phyloP scores from a whole-genome alignment of 2,329 filamentous ascomycete species.

The Hypoxylon rubiginosum region DNA sequence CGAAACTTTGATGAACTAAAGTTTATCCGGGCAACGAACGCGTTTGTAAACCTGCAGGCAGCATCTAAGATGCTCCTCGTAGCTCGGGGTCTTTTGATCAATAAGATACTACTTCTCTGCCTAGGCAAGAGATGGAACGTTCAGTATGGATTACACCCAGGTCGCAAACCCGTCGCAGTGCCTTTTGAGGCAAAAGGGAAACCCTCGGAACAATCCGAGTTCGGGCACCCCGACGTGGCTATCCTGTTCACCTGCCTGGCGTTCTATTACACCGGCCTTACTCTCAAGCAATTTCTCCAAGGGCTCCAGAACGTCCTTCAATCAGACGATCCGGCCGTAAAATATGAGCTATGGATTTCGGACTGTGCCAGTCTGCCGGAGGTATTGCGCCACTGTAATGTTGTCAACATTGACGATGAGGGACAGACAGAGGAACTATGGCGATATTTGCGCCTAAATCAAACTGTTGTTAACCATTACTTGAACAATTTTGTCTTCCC shows the following conservation, averaged over 20 bases:
- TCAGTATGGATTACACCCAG: conserved; percentile 69
- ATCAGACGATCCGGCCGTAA: conserved; percentile 66
- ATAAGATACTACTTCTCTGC: conserved; percentile 69
- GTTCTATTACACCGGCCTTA: conserved; percentile 75
- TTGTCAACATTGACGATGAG: conserved; percentile 70
- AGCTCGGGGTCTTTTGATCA: conserved; percentile 72
- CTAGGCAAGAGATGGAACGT: conserved; percentile 77
- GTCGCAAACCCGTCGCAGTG: conserved; percentile 71
- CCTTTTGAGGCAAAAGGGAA: conserved; percentile 76
- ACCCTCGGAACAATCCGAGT: conserved; percentile 73
- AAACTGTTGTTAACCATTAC: conserved; percentile 69
- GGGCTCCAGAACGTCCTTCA: conserved; percentile 64
- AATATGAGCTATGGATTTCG: conserved; percentile 66
- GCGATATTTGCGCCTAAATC: conserved; percentile 60
- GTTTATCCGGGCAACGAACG: conserved; percentile 33
- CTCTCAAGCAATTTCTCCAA: conserved; percentile 60
- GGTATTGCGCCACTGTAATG: conserved; percentile 63
- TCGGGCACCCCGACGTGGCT: conserved; percentile 75
- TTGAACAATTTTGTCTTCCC: conserved; percentile 75
- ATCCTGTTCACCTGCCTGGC: conserved; percentile 75
- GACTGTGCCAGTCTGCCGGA: conserved; percentile 57
- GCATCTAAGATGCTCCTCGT: conserved; percentile 61
- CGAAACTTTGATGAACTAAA: conserved; percentile 38
- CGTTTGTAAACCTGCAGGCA: conserved; percentile 52
- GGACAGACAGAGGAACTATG: conserved; percentile 65